Evolutionary conservation across 2,329 filamentous ascomycete genomes (phyloP).

Genomic region (Diaporthe longicolla): DNA sequence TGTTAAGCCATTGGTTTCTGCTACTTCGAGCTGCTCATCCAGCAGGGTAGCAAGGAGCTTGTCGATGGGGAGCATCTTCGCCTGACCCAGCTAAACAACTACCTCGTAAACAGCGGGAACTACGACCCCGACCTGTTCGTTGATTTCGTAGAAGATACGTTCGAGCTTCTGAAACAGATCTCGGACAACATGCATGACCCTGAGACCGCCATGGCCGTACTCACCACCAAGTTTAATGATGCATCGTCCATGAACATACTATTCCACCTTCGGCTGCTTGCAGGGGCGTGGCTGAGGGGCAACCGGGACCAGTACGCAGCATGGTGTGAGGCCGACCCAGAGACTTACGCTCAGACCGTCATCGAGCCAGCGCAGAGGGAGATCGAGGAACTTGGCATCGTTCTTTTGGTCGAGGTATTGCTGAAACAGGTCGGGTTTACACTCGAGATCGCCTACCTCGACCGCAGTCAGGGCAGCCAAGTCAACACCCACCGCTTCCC

Average conservation of each 20-base stretch:
- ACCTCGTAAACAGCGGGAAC: conserved; percentile 80
- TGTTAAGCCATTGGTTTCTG: conserved; percentile 86
- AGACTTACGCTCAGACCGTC: conserved; percentile 76
- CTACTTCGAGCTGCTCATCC: conserved; percentile 90
- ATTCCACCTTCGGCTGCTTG: conserved; percentile 86
- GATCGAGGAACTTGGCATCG: conserved; percentile 91
- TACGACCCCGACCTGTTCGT: conserved; percentile 80
- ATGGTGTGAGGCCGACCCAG: conserved; percentile 74
- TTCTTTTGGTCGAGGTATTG: conserved; percentile 81
- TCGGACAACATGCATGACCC: conserved; percentile 71
- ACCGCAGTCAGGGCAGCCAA: conserved; percentile 82
- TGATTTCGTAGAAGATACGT: conserved; percentile 85
- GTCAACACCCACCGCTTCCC: conserved; percentile 81
- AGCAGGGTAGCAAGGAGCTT: conserved; percentile 73
- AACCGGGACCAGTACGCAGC: conserved; percentile 78
- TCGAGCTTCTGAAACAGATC: conserved; percentile 76
- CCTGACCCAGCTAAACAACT: conserved; percentile 78
- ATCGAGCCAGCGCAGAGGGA: conserved; percentile 85
- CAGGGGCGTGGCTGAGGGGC: conserved; percentile 86
- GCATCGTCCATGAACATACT: conserved; percentile 79
- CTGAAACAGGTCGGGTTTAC: conserved; percentile 84
- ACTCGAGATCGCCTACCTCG: conserved; percentile 91
- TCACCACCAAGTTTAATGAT: conserved; percentile 83
- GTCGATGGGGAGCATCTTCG: conserved; percentile 80
- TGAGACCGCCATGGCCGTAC: conserved; percentile 65